Evolutionary conservation across 2,329 filamentous ascomycete species (phyloP).

Genomic region (Aotearoamyces nothofagi): DNA sequence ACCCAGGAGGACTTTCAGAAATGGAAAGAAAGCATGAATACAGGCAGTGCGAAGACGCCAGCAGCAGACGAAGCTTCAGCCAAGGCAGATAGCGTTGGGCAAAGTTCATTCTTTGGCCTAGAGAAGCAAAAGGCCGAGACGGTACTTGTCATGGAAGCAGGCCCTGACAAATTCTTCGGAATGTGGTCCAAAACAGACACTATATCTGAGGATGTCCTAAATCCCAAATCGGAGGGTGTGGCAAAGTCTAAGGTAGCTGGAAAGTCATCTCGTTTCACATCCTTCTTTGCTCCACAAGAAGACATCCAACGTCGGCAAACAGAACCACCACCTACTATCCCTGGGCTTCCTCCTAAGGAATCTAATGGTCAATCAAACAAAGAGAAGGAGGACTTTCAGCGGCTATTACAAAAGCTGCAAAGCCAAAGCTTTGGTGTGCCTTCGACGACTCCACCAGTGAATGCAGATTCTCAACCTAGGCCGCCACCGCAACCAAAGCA

Average conservation of each 20-base stretch:
- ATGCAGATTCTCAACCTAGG: slow-evolving; percentile 18
- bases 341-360: slow-evolving; percentile 14
- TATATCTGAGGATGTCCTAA: slow-evolving; percentile 21
- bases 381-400: slow-evolving; percentile 77
- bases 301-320: slow-evolving; percentile 31
- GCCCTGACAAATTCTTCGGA: slow-evolving; percentile 66
- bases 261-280: slow-evolving; percentile 76
- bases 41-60: slow-evolving; percentile 11
- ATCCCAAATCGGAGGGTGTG: slow-evolving; percentile 27
- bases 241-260: slow-evolving; percentile 36
- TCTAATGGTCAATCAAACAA: slow-evolving; percentile 24
- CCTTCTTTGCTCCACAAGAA: slow-evolving; percentile 53
- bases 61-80: slow-evolving; percentile 22
- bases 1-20: slow-evolving; percentile 88
- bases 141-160: slow-evolving; percentile 40
- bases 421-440: slow-evolving; percentile 24
- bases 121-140: slow-evolving; percentile 41
- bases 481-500: slow-evolving; percentile 16
- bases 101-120: slow-evolving; percentile 23
- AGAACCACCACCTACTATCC: slow-evolving; percentile 30
- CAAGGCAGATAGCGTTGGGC: slow-evolving; percentile 19
- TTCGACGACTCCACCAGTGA: slow-evolving; percentile 27
- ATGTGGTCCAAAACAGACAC: slow-evolving; percentile 34
- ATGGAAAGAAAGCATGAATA: slow-evolving; percentile 74
- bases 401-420: slow-evolving; percentile 69